Evolutionary conservation across 2,329 filamentous ascomycete species (phyloP), one percentile per base, ranked within the genome.

Genomic region (Alternaria sp.): DNA sequence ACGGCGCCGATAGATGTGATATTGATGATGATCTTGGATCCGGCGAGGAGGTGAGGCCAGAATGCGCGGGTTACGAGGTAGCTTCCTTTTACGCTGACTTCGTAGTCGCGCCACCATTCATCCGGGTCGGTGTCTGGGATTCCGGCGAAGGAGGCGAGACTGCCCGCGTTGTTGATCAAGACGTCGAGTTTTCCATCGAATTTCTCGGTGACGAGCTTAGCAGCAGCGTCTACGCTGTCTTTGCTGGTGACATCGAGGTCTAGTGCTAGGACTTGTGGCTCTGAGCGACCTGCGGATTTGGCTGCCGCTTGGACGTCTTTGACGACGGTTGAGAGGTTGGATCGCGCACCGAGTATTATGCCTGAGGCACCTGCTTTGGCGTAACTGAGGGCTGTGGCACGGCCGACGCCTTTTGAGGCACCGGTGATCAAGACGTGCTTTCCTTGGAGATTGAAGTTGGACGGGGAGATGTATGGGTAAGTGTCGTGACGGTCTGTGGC

Each of bases 301-400:
- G 76, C 74, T 4, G 84, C 82, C 8, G 69, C 73, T 15, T 67
- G 67, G 5, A 87, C 68, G 4, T 79, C 78, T 10, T 63, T 45
- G 17, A 72, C 73, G 0, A 83, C 69, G 0, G 77, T 72, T 2
- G 76, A 68, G 12, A 86, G 77, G 5, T 67, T 30, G 4, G 70
- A 85, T 19, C 88, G 84, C 0, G 86, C 87, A 3, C 79, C 84
- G 17, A 90, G 78, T 10, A 82, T 84, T 57, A 90, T 87, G 17
- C 78, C 72, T 0, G 84, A 82, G 46, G 83, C 85, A 6, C 87
- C 87, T 4, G 87, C 86, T 69, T 78, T 78, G 23, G 87, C 87
- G 67, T 83, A 89, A 12, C 84, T 83, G 17, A 85, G 68, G 1
- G 86, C 86, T 5, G 83, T 85, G 9, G 83, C 82, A 8, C 78